Percentiles rank a stretch among this genome's conserved stretches.
These are phyloP conservation scores for Phaffomyces antillensis DNA, from an alignment of 805 yeast species.

Conservation along the genomic window DNA sequence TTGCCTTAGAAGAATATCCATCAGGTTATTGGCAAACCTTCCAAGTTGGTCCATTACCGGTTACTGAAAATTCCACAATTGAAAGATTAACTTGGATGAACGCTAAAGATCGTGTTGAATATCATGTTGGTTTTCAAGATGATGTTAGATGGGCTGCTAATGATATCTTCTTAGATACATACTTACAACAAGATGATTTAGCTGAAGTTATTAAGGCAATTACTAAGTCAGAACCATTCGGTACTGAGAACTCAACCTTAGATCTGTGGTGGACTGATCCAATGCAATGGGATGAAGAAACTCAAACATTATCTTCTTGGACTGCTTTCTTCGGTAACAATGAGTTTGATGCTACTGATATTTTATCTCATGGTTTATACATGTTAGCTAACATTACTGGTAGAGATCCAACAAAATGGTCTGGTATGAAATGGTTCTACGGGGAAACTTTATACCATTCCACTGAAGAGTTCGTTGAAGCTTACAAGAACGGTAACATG, in stretches of 20 bases:
- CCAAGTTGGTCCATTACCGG: conserved; percentile 21
- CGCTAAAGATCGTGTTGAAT: conserved; percentile 15
- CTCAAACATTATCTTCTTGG: conserved; percentile 13
- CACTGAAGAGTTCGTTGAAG: conserved; percentile 19
- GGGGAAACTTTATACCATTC: conserved; percentile 18
- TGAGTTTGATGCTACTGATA: conserved; percentile 18
- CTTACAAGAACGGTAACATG: conserved; percentile 17
- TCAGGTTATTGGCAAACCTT: conserved; percentile 21
- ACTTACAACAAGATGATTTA: conserved; percentile 7
- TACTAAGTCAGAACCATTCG: conserved; percentile 12
- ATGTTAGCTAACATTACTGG: conserved; percentile 19
- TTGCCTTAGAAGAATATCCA: conserved; percentile 13
- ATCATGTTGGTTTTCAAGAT: conserved; percentile 17
- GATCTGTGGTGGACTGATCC: conserved; percentile 23
- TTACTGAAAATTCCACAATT: conserved; percentile 6
- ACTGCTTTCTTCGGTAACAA: conserved; percentile 16
- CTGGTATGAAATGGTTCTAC: conserved; percentile 18
- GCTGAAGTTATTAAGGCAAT: conserved; percentile 13
- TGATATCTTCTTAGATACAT: conserved; percentile 7
- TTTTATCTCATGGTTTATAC: conserved; percentile 19
- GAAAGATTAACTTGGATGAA: conserved; percentile 14
- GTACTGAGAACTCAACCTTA: conserved; percentile 17
- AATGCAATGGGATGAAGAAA: conserved; percentile 12
- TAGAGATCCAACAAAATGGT: conserved; percentile 12
- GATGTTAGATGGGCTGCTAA: conserved; percentile 9